Percentiles rank a stretch among this genome's conserved stretches.
phyloP scores from a whole-genome alignment of 2,329 filamentous ascomycete genomes.

The Diaporthe citrichinensis region DNA sequence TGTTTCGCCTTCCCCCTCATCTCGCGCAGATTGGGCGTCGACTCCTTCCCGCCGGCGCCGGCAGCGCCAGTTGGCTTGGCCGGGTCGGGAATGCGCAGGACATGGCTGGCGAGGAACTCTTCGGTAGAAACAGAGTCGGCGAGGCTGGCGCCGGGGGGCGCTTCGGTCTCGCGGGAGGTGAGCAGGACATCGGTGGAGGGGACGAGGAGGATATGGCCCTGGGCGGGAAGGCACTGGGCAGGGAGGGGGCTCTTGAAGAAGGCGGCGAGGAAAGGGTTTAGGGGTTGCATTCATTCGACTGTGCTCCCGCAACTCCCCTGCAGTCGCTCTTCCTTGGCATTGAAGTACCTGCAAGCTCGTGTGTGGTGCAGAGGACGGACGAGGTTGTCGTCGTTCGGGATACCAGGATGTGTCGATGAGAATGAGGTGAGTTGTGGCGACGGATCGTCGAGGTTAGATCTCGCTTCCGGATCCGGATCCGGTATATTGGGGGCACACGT shows the following conservation, averaged over 20 bases:
- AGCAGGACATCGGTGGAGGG: constrained; percentile 94
- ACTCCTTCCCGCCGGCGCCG: constrained; percentile 65
- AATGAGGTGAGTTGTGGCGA: neutral
- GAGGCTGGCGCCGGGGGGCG: constrained; percentile 73
- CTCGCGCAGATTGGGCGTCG: constrained; percentile 79
- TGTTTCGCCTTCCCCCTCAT: constrained; percentile 93
- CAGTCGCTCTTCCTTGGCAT: constrained; percentile 39
- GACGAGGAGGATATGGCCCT: constrained; percentile 94
- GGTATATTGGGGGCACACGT: neutral
- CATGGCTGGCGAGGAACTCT: constrained; percentile 97
- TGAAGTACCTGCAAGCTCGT: constrained; percentile 25
- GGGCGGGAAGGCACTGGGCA: constrained; percentile 89
- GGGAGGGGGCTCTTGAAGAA: constrained; percentile 98
- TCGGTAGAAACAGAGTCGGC: constrained; percentile 88
- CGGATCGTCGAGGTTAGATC: neutral
- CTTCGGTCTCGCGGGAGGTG: constrained; percentile 89
- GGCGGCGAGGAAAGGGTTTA: constrained; percentile 98
- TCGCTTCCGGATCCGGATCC: constrained; percentile 8
- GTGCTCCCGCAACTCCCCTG: constrained; percentile 40
- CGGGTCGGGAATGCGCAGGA: constrained; percentile 81
- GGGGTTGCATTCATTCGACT: constrained; percentile 85
- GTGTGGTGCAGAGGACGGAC: constrained; percentile 28
- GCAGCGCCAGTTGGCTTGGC: constrained; percentile 61
- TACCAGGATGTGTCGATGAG: constrained; percentile 3
- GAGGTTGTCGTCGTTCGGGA: neutral